These are phyloP conservation scores for Rhynchospora breviuscula DNA, from an alignment of 176 grass and related monocot species.

Conservation along the genomic window DNA sequence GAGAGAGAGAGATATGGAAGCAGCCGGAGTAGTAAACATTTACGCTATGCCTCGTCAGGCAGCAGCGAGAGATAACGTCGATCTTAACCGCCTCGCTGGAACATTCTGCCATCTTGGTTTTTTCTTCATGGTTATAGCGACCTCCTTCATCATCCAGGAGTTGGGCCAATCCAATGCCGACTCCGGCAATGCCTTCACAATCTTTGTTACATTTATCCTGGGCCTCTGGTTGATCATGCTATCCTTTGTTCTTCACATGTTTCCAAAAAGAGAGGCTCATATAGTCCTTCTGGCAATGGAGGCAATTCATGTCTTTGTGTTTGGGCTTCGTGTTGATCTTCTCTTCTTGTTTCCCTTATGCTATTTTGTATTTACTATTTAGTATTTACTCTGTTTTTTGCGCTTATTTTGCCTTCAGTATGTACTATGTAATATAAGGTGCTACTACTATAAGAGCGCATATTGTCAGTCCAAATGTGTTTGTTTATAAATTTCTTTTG, in stretches of 20 bases:
- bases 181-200: background rate
- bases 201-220: background rate
- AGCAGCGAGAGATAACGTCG: background rate
- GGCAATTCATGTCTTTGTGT: background rate
- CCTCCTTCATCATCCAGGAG: background rate
- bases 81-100: background rate
- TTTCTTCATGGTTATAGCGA: background rate
- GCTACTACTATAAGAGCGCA: background rate
- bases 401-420: background rate
- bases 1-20: no score
- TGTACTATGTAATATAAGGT: background rate
- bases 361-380: background rate
- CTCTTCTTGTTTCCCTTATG: background rate
- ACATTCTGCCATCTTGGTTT: background rate
- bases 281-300: background rate
- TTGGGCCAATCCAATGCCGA: background rate
- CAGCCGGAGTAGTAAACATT: no score
- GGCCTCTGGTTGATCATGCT: background rate
- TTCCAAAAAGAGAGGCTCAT: background rate
- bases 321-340: slow-evolving; percentile 7
- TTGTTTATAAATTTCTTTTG: no score
- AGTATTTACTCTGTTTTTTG: background rate
- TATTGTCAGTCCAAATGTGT: no score
- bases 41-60: no score
- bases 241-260: background rate